phyloP scores from a whole-genome alignment of 768 basidiomycete species.

The Leccinellum rugosiceps region DNA sequence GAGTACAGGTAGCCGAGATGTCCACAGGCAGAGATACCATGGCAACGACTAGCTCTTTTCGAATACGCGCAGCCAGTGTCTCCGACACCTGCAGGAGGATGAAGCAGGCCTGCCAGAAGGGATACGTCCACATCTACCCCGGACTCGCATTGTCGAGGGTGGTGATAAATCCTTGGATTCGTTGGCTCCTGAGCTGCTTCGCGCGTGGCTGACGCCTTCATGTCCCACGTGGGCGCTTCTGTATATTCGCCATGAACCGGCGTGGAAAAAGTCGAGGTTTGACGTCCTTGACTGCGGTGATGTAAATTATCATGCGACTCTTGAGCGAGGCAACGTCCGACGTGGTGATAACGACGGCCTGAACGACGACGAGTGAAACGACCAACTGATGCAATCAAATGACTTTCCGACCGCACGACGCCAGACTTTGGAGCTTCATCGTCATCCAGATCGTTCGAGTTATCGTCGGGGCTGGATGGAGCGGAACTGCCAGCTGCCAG shows the following conservation, averaged over 20 bases:
- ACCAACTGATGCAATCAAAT: background rate
- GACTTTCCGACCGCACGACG: background rate
- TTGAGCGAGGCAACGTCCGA: background rate
- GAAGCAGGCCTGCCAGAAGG: conserved; percentile 6
- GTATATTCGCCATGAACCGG: background rate
- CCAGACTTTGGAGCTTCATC: background rate
- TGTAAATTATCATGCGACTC: background rate
- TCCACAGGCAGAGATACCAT: background rate
- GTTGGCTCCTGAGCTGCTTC: conserved; percentile 1
- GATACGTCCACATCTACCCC: too few species aligned
- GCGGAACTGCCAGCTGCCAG: background rate
- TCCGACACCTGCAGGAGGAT: conserved; percentile 16
- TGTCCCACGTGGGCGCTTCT: conserved; percentile 3
- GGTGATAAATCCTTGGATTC: too few species aligned
- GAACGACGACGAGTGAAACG: background rate
- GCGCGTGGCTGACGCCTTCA: background rate
- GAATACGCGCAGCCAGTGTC: background rate
- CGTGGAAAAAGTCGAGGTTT: background rate
- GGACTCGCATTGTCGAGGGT: too few species aligned
- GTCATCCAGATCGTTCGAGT: background rate
- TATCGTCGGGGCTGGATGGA: background rate
- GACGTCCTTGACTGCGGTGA: conserved; percentile 9
- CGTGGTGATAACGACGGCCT: background rate
- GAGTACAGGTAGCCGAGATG: background rate
- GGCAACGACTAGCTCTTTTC: conserved; percentile 6